Evolutionary conservation across 371 early-diverging fungal genomes (phyloP).

Genomic region (Mortierella sp.): DNA sequence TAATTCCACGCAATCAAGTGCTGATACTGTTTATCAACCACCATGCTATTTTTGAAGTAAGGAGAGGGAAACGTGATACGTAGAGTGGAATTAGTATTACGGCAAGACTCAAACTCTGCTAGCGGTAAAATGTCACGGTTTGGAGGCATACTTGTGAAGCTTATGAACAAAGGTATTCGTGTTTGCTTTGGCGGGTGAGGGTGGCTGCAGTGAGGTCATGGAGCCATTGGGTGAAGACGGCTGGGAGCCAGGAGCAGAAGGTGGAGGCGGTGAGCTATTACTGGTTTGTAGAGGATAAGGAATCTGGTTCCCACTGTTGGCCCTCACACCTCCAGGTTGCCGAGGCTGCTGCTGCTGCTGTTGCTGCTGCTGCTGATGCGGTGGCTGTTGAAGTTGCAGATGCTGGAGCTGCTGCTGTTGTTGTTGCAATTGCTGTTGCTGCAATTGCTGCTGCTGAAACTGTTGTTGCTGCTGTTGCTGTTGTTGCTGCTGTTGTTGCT

Average conservation of each 20-base stretch:
- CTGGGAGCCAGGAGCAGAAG: conserved; percentile 65
- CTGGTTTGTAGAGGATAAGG: conserved; percentile 58
- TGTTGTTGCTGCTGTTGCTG: conserved; percentile 20
- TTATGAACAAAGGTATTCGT: conserved; percentile 77
- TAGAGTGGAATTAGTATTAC: neutral
- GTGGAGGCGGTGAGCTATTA: conserved; percentile 56
- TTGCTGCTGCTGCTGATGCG: conserved; percentile 21
- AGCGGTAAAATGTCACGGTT: neutral
- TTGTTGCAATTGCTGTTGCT: conserved; percentile 30
- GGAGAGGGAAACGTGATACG: too few relatives aligned
- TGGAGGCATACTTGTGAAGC: conserved; percentile 64
- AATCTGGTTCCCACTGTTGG: conserved; percentile 55
- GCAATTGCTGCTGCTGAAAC: conserved; percentile 20
- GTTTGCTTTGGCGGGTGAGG: conserved; percentile 62
- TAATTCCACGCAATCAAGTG: conserved; percentile 87
- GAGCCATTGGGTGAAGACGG: conserved; percentile 63
- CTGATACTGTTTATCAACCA: conserved; percentile 80
- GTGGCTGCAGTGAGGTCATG: conserved; percentile 62
- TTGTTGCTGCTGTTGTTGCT: conserved; percentile 17
- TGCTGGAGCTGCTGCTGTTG: conserved; percentile 38
- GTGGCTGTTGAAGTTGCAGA: conserved; percentile 36
- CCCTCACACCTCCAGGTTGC: conserved; percentile 54
- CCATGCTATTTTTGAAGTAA: conserved; percentile 70
- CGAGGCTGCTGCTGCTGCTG: conserved; percentile 31
- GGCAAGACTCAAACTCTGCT: neutral